These are phyloP conservation scores for Alternaria brassicae DNA, from an alignment of 2,329 filamentous ascomycete species.

Conservation along the genomic window DNA sequence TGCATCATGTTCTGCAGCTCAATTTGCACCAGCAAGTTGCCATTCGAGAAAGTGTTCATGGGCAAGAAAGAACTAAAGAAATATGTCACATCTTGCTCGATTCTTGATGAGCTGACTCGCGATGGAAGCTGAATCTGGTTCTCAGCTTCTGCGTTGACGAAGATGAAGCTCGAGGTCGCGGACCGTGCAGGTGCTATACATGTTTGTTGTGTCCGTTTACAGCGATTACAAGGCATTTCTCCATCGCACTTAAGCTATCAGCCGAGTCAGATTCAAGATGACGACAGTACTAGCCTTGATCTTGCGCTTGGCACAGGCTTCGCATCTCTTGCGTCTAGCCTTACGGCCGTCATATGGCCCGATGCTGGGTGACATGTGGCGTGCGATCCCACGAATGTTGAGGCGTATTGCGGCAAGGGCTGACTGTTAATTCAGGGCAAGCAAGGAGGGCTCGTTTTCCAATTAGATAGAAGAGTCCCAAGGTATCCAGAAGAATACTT, in stretches of 20 bases:
- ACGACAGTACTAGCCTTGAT: slow-evolving; percentile 27
- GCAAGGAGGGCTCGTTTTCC: neutral
- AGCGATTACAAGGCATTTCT: slow-evolving; percentile 31
- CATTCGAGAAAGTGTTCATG: slow-evolving; percentile 28
- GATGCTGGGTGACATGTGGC: slow-evolving; percentile 22
- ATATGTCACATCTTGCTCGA: slow-evolving; percentile 23
- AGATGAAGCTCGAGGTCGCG: slow-evolving; percentile 18
- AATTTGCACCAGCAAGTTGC: slow-evolving; percentile 6
- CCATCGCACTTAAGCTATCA: slow-evolving; percentile 30
- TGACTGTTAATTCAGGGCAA: neutral
- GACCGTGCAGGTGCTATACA: slow-evolving; percentile 18
- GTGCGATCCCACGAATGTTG: neutral
- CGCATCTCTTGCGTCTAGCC: slow-evolving; percentile 35
- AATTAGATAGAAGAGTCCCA: neutral
- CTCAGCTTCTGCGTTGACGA: slow-evolving; percentile 16
- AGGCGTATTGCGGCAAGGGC: neutral
- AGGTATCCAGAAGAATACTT: neutral
- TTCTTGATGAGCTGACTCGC: neutral
- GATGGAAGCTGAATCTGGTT: neutral
- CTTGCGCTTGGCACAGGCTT: slow-evolving; percentile 34
- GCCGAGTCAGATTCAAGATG: neutral
- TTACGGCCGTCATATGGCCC: slow-evolving; percentile 42
- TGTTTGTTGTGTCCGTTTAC: slow-evolving; percentile 22
- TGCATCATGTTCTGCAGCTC: slow-evolving; percentile 23
- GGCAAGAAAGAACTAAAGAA: slow-evolving; percentile 34